A percentile compares a stretch with the other conserved stretches of the same genome.
Evolutionary conservation across 163 green algal species (phyloP).

Genomic region (Chlorella variabilis): DNA sequence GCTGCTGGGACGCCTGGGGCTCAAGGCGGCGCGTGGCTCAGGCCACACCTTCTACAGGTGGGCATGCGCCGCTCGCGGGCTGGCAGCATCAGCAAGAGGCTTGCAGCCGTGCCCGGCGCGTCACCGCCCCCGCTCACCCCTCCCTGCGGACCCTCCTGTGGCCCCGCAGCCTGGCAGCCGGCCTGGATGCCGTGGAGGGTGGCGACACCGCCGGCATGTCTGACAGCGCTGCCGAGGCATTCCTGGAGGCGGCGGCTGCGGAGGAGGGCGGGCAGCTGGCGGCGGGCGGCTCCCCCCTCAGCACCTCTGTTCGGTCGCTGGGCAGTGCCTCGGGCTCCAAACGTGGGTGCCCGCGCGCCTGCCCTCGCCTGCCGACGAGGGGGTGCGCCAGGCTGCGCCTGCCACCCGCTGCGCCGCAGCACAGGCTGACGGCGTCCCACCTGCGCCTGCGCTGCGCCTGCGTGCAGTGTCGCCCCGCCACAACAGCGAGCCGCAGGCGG

Average conservation of each 20-base stretch:
- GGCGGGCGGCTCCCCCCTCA: neutral
- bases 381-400: neutral
- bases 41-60: neutral
- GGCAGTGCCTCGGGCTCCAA: no score
- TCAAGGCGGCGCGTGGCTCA: neutral
- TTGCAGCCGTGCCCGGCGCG: no score
- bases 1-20: neutral
- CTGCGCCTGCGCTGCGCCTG: neutral
- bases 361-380: neutral
- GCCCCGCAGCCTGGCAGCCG: neutral
- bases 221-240: neutral
- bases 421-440: no score
- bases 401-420: neutral
- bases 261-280: neutral
- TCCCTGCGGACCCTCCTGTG: no score
- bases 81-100: neutral
- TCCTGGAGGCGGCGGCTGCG: no score
- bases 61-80: no score
- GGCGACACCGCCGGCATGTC: no score
- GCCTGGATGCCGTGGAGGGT: neutral
- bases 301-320: no score
- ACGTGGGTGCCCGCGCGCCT: no score
- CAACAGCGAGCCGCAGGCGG: no score
- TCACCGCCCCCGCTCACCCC: no score
- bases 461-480: neutral